Conservation (phyloP, 768 basidiomycete genomes). For the Clathrus columnatus region DNA sequence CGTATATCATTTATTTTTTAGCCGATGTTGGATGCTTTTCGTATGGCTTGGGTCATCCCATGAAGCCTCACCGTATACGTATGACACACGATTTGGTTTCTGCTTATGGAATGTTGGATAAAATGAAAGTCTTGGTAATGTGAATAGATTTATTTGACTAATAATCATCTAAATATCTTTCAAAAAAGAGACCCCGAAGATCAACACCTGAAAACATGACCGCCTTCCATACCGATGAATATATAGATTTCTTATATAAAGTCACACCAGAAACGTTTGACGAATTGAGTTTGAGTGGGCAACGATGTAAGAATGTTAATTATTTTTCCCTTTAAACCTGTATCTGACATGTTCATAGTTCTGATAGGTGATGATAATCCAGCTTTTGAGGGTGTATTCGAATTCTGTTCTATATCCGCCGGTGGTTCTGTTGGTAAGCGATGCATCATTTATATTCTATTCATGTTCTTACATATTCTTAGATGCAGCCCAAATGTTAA, state of each 20-base stretch:
- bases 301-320: slow-evolving; percentile 55
- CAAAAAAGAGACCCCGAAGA: slow-evolving; percentile 52
- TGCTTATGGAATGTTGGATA: slow-evolving; percentile 87
- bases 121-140: slow-evolving; percentile 86
- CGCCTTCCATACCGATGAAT: slow-evolving; percentile 98
- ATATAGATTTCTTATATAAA: slow-evolving; percentile 80
- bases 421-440: slow-evolving; percentile 86
- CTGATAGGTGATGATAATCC: slow-evolving; percentile 90
- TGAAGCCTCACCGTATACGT: slow-evolving; percentile 94
- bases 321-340: not conserved
- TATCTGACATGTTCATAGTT: slow-evolving; percentile 24
- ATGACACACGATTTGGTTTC: slow-evolving; percentile 89
- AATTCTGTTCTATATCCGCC: slow-evolving; percentile 94
- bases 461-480: not conserved
- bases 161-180: not conserved
- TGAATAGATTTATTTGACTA: not conserved
- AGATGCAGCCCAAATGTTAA: slow-evolving; percentile 77
- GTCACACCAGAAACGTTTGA: slow-evolving; percentile 90
- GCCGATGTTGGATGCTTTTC: slow-evolving; percentile 69
- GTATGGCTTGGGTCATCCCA: slow-evolving; percentile 83
- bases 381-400: slow-evolving; percentile 91
- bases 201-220: slow-evolving; percentile 74
- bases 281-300: slow-evolving; percentile 75
- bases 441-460: not conserved
- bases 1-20: slow-evolving; percentile 20